Evolutionary conservation across 371 early-diverging fungal species (phyloP).

Genomic region (Quaeritorhiza haematococci): DNA sequence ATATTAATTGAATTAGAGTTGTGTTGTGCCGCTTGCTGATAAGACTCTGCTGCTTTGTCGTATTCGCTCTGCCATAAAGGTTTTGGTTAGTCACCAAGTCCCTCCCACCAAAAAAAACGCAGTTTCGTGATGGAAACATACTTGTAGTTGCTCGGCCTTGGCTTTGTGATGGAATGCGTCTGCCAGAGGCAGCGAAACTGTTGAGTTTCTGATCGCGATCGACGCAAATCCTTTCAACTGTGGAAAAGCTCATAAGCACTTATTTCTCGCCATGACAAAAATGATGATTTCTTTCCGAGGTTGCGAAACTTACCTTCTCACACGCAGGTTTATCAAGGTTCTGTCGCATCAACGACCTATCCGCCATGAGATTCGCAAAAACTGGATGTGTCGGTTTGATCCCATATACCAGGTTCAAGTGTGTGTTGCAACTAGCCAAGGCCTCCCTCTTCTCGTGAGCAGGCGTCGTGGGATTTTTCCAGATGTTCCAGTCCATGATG

Average conservation of each 20-base stretch:
- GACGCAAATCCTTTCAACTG: slow-evolving; percentile 18
- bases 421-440: slow-evolving; percentile 2
- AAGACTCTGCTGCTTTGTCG: slow-evolving; percentile 66
- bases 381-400: slow-evolving; percentile 18
- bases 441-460: slow-evolving; percentile 8
- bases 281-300: background rate
- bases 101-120: background rate
- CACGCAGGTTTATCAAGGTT: background rate
- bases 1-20: slow-evolving; percentile 64
- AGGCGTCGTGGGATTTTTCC: slow-evolving; percentile 33
- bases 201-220: background rate
- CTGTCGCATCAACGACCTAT: slow-evolving; percentile 16
- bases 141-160: slow-evolving; percentile 20
- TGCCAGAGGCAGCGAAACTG: slow-evolving; percentile 3
- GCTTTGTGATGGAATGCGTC: slow-evolving; percentile 27
- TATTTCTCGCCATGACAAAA: no score
- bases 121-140: background rate
- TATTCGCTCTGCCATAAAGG: slow-evolving; percentile 30
- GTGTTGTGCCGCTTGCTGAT: slow-evolving; percentile 60
- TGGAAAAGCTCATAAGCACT: background rate
- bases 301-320: background rate
- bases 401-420: slow-evolving; percentile 4
- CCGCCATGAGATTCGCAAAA: slow-evolving; percentile 21
- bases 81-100: background rate
- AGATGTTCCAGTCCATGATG: slow-evolving; percentile 71